Percentiles rank a stretch among this genome's conserved stretches.
phyloP scores from a whole-genome alignment of 139 green algal genomes.

The Ettlia oleoabundans region DNA sequence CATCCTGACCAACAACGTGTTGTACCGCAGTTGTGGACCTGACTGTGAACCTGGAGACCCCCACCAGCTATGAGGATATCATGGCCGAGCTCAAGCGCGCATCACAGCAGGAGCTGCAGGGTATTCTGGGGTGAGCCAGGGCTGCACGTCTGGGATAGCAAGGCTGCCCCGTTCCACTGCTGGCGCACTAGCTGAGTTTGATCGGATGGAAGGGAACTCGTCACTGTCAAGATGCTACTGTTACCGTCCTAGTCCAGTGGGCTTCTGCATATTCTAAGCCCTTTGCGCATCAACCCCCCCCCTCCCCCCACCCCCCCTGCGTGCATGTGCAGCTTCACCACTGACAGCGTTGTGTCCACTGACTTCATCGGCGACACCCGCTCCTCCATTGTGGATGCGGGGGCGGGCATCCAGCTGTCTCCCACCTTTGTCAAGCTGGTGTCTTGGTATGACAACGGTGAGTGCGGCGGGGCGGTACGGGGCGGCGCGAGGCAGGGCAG shows the following conservation, averaged over 20 bases:
- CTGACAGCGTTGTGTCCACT: conserved; percentile 42
- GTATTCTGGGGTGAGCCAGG: conserved; percentile 74
- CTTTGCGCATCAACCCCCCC: neutral
- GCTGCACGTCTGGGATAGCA: neutral
- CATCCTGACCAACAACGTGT: too few species aligned
- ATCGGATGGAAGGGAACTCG: too few species aligned
- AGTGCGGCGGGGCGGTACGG: neutral
- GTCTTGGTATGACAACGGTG: conserved; percentile 37
- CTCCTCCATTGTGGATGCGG: conserved; percentile 87
- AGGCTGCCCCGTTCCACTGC: neutral
- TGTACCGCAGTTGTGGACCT: conserved; percentile 90
- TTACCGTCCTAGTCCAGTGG: too few species aligned
- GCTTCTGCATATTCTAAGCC: too few species aligned
- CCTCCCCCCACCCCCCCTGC: neutral
- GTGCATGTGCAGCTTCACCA: conserved; percentile 33
- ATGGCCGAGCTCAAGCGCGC: conserved; percentile 85
- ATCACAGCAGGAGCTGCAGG: conserved; percentile 79
- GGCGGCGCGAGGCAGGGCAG: neutral
- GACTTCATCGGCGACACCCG: conserved; percentile 90
- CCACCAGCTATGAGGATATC: conserved; percentile 90
- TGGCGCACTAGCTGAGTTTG: neutral
- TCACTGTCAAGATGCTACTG: too few species aligned
- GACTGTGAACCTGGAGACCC: conserved; percentile 86
- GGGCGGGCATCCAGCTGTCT: conserved; percentile 88
- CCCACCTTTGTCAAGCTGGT: conserved; percentile 75